Evolutionary conservation across 441 rosid species (phyloP).

Genomic region (Erysimum cheiri): DNA sequence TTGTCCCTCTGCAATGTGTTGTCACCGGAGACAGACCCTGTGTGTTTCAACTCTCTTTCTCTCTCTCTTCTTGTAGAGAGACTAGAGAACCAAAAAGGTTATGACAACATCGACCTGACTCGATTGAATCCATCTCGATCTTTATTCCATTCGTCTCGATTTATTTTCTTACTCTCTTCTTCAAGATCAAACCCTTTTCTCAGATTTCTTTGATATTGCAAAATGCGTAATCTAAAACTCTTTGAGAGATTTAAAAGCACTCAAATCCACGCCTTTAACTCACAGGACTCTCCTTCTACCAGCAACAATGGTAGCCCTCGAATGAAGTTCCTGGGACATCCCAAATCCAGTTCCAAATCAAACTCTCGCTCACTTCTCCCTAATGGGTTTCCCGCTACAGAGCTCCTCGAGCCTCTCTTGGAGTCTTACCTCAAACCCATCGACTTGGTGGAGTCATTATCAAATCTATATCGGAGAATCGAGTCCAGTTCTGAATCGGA

Average conservation of each 20-base stretch:
- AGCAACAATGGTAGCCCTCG: slow-evolving; percentile 46
- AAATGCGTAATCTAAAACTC: slow-evolving; percentile 71
- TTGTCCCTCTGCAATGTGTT: slow-evolving; percentile 18
- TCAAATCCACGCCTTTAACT: slow-evolving; percentile 69
- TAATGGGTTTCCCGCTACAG: slow-evolving; percentile 59
- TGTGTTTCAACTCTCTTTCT: slow-evolving; percentile 15
- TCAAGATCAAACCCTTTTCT: neutral
- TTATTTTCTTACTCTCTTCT: slow-evolving; percentile 15
- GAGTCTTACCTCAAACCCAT: slow-evolving; percentile 61
- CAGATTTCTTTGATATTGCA: slow-evolving; percentile 11
- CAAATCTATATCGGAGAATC: slow-evolving; percentile 55
- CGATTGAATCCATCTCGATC: neutral
- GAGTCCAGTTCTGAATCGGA: slow-evolving; percentile 49
- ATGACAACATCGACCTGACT: neutral
- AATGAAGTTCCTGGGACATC: slow-evolving; percentile 45
- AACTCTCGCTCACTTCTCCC: slow-evolving; percentile 55
- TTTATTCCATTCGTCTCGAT: slow-evolving; percentile 7
- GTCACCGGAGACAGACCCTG: slow-evolving; percentile 11
- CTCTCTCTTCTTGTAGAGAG: neutral
- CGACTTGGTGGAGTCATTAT: slow-evolving; percentile 58
- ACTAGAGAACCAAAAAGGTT: neutral
- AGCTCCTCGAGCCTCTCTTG: slow-evolving; percentile 63
- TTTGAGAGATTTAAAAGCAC: slow-evolving; percentile 73
- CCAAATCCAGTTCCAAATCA: slow-evolving; percentile 49
- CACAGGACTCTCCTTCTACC: slow-evolving; percentile 52